Conservation (phyloP, 2,329 filamentous ascomycete genomes). For the Talaromyces verruculosus region DNA sequence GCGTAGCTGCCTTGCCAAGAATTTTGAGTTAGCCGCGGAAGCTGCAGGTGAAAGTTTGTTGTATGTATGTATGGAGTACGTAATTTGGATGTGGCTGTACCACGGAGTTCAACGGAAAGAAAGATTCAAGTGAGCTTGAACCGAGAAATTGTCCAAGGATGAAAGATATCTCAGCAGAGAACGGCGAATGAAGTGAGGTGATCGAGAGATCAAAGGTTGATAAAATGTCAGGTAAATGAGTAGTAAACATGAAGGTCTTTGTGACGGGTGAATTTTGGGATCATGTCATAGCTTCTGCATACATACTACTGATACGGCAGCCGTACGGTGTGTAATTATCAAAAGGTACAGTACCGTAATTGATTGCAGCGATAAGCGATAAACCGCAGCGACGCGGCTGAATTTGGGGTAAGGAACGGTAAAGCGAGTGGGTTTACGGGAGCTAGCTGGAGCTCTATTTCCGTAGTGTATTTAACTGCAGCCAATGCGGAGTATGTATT, state of each 20-base stretch:
- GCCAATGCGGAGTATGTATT: neutral
- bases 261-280: constrained; percentile 10
- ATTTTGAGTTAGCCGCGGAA: constrained; percentile 22
- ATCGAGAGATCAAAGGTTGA: constrained; percentile 1
- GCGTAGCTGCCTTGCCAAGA: constrained; percentile 21
- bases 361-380: constrained; percentile 7
- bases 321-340: neutral
- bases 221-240: neutral
- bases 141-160: neutral
- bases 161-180: neutral
- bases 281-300: constrained; percentile 20
- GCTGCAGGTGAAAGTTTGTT: constrained; percentile 18
- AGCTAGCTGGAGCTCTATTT: neutral
- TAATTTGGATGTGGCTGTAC: neutral
- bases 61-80: neutral
- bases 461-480: neutral
- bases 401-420: constrained; percentile 1
- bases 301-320: neutral
- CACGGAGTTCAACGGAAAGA: neutral
- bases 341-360: constrained; percentile 9
- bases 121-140: neutral
- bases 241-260: constrained; percentile 1
- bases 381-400: neutral
- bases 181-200: neutral
- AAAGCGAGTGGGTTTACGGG: neutral